Conservation (phyloP, 805 yeast species). For the Kazachstania viticola region DNA sequence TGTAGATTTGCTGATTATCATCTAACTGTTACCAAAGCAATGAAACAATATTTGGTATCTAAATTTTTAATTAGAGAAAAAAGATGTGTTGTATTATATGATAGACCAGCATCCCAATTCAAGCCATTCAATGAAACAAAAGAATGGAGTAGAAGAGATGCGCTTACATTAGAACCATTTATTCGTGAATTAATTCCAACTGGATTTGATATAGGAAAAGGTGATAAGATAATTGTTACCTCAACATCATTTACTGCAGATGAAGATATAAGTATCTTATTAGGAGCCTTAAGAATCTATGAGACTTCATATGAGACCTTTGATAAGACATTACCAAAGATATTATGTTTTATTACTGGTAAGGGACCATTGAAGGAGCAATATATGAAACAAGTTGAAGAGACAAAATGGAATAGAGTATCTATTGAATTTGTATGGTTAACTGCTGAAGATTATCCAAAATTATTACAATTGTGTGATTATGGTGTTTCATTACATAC, state of each 20-base stretch:
- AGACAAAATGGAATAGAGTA: slow-evolving; percentile 36
- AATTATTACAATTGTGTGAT: slow-evolving; percentile 64
- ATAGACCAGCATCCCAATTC: slow-evolving; percentile 70
- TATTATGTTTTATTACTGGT: slow-evolving; percentile 82
- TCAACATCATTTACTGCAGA: slow-evolving; percentile 95
- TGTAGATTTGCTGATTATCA: slow-evolving; percentile 59
- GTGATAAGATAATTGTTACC: slow-evolving; percentile 60
- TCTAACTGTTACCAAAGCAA: slow-evolving; percentile 66
- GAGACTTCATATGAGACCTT: slow-evolving; percentile 29
- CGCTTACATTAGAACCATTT: slow-evolving; percentile 18
- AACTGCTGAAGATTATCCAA: slow-evolving; percentile 66
- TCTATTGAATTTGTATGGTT: slow-evolving; percentile 66
- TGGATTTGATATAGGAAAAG: slow-evolving; percentile 25
- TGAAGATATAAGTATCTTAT: slow-evolving; percentile 66
- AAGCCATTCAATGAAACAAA: slow-evolving; percentile 33
- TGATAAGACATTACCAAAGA: slow-evolving; percentile 30
- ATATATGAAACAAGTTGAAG: slow-evolving; percentile 36
- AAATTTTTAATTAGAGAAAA: slow-evolving; percentile 41
- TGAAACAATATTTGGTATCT: slow-evolving; percentile 48
- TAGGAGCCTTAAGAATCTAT: slow-evolving; percentile 55
- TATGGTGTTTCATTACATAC: slow-evolving; percentile 82
- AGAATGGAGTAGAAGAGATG: slow-evolving; percentile 5
- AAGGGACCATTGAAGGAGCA: slow-evolving; percentile 73
- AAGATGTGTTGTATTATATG: slow-evolving; percentile 62
- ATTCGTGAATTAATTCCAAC: slow-evolving; percentile 26